Evolutionary conservation across 2,329 filamentous ascomycete genomes (phyloP).

Genomic region (Cryphonectria radicalis): DNA sequence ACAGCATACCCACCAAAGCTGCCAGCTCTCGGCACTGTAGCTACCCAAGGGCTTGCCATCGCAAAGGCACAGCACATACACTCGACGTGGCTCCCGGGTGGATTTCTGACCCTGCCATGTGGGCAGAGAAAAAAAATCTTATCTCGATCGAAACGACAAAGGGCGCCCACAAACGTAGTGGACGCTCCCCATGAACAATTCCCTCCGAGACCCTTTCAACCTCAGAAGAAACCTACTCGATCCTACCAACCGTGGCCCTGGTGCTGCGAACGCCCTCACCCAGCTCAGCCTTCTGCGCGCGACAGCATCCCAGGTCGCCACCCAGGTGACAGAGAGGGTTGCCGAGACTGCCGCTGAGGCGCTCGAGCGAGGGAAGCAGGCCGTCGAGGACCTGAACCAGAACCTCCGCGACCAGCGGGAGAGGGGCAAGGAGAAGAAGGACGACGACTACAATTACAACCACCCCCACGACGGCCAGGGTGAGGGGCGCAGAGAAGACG

Average conservation of each 20-base stretch:
- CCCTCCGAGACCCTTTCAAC: slow-evolving; percentile 31
- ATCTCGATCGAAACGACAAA: neutral
- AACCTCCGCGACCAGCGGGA: slow-evolving; percentile 29
- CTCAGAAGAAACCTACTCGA: slow-evolving; percentile 47
- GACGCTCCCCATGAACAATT: slow-evolving; percentile 29
- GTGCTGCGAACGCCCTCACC: slow-evolving; percentile 34
- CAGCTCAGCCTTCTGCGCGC: slow-evolving; percentile 51
- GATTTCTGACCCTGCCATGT: slow-evolving; percentile 22
- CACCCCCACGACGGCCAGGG: slow-evolving; percentile 18
- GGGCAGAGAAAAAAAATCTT: slow-evolving; percentile 12
- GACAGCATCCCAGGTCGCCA: slow-evolving; percentile 50
- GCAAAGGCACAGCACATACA: neutral
- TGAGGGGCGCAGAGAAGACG: slow-evolving; percentile 8
- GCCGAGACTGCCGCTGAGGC: slow-evolving; percentile 51
- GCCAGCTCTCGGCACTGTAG: slow-evolving; percentile 11
- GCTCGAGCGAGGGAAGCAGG: slow-evolving; percentile 53
- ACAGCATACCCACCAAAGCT: slow-evolving; percentile 11
- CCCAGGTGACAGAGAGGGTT: slow-evolving; percentile 36
- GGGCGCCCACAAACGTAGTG: slow-evolving; percentile 16
- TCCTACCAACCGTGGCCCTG: slow-evolving; percentile 46
- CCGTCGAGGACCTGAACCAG: slow-evolving; percentile 44
- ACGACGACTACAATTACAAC: slow-evolving; percentile 30
- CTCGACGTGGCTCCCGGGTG: slow-evolving; percentile 14
- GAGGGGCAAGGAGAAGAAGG: slow-evolving; percentile 30
- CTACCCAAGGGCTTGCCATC: neutral